phyloP scores from a whole-genome alignment of 345 rosid species.

The Eucalyptus sp. region DNA sequence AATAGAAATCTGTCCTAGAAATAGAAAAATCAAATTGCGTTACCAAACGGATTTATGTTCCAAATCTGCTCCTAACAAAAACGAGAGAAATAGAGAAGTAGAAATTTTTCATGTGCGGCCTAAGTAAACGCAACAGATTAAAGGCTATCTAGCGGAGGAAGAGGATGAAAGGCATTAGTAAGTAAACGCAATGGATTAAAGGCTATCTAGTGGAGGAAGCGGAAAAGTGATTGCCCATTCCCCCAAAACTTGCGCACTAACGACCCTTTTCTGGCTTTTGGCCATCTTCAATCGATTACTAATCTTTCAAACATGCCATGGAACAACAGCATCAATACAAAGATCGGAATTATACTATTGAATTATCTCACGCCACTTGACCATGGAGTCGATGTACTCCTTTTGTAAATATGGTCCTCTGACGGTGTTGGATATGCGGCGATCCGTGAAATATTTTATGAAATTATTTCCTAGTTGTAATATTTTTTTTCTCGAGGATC shows the following conservation, averaged over 20 bases:
- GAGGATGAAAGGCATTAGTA: background rate
- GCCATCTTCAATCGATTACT: background rate
- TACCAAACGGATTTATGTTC: too few species aligned
- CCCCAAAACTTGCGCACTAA: background rate
- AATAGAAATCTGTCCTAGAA: too few species aligned
- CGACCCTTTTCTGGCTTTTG: background rate
- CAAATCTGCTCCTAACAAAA: too few species aligned
- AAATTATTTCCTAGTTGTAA: background rate
- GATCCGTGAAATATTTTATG: background rate
- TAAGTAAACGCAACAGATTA: too few species aligned
- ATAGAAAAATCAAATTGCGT: too few species aligned
- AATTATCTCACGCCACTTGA: background rate
- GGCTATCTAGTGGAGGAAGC: background rate
- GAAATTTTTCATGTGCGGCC: too few species aligned
- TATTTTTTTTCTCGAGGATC: background rate
- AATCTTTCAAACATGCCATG: background rate
- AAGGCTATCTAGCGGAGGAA: too few species aligned
- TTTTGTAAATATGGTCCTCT: background rate
- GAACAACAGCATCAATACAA: background rate
- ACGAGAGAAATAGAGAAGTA: too few species aligned
- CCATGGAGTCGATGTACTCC: background rate
- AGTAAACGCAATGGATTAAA: background rate
- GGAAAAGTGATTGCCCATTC: background rate
- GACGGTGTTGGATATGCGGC: accelerated
- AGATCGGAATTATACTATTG: background rate